Conservation (phyloP, 2,329 filamentous ascomycete genomes). For the Penicillium sp. region DNA sequence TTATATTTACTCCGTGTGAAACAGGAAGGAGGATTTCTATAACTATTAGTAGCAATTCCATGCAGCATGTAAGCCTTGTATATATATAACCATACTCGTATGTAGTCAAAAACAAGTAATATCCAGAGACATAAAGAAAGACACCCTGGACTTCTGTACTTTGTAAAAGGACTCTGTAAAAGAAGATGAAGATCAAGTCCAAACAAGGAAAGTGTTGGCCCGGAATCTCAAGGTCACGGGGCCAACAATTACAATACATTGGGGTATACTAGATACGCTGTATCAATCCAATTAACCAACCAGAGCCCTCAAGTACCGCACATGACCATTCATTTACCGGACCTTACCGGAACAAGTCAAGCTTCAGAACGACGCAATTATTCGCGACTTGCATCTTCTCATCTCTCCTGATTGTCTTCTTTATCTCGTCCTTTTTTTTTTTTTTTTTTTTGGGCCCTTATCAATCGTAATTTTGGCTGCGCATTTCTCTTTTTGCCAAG, state of each 20-base stretch:
- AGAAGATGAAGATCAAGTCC: not conserved
- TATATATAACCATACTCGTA: no score
- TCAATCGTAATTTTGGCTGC: conserved; percentile 1
- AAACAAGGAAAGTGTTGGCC: not conserved
- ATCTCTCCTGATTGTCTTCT: conserved; percentile 26
- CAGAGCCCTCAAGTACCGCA: not conserved
- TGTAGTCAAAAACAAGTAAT: no score
- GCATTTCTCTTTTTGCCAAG: not conserved
- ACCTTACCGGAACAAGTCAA: conserved; percentile 27
- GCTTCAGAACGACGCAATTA: conserved; percentile 18
- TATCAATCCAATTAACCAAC: conserved; percentile 11
- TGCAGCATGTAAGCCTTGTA: not conserved
- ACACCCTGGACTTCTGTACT: not conserved
- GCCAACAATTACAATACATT: conserved; percentile 18
- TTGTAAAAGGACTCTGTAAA: no score
- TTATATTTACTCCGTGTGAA: not conserved
- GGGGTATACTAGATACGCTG: not conserved
- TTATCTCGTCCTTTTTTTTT: conserved; percentile 12
- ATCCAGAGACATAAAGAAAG: not conserved
- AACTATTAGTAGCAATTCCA: not conserved
- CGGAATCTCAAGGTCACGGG: conserved; percentile 19
- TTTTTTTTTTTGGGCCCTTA: not conserved
- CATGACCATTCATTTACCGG: conserved; percentile 17
- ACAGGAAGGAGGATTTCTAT: not conserved
- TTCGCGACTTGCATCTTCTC: conserved; percentile 21